Conservation (phyloP, 345 rosid genomes). For the Erucastrum elatum region DNA sequence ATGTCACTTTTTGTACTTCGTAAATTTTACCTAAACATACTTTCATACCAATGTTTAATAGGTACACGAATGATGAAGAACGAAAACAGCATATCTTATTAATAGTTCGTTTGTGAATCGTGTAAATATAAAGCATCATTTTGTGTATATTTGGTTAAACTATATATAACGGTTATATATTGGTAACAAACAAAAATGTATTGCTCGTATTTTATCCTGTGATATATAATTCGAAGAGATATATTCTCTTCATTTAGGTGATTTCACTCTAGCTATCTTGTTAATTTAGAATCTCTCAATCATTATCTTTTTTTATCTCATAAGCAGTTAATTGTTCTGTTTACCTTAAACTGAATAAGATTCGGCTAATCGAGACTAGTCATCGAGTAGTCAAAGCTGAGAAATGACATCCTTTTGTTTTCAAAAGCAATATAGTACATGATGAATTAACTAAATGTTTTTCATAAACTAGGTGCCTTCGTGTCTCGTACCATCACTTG, state of each 20-base stretch:
- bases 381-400: conserved; percentile 28
- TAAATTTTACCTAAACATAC: no score
- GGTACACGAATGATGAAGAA: not conserved
- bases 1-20: no score
- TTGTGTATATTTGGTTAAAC: not conserved
- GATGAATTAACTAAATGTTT: not conserved
- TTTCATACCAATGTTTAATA: no score
- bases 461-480: conserved; percentile 20
- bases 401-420: conserved; percentile 9
- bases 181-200: no score
- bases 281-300: not conserved
- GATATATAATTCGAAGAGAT: no score
- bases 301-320: not conserved
- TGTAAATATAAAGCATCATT: not conserved
- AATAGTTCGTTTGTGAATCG: not conserved
- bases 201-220: no score
- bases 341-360: conserved; percentile 15
- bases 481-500: conserved; percentile 36
- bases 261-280: not conserved
- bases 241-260: not conserved
- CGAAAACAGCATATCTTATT: not conserved
- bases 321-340: not conserved
- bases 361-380: conserved; percentile 31
- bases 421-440: conserved; percentile 10
- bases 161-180: not conserved